A percentile compares a stretch with the other conserved stretches of the same genome.
phyloP scores from a whole-genome alignment of 805 yeast species.

The Wickerhamiella kazuoi region DNA sequence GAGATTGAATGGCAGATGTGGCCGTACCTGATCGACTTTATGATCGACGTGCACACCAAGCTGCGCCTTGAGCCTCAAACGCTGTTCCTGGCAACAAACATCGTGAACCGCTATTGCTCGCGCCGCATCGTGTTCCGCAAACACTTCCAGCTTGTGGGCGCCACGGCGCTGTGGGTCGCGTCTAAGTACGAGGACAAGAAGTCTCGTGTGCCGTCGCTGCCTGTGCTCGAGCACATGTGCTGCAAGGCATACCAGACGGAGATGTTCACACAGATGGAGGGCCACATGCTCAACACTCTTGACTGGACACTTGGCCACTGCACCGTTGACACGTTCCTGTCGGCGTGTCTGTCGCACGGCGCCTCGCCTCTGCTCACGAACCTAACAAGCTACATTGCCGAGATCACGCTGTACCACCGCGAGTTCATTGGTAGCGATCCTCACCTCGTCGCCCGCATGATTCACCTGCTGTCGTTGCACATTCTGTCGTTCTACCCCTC shows the following conservation, averaged over 20 bases:
- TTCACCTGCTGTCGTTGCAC: constrained; percentile 18
- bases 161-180: constrained; percentile 81
- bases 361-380: constrained; percentile 15
- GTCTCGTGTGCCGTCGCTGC: constrained; percentile 52
- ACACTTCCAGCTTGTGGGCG: constrained; percentile 76
- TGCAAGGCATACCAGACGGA: constrained; percentile 42
- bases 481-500: constrained; percentile 9
- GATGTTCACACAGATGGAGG: constrained; percentile 54
- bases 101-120: constrained; percentile 79
- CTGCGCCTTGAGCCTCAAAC: constrained; percentile 50
- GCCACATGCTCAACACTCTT: constrained; percentile 48
- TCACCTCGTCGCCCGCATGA: constrained; percentile 18
- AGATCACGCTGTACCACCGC: constrained; percentile 22
- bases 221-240: constrained; percentile 52
- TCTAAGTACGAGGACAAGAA: constrained; percentile 62
- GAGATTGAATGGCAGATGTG: constrained; percentile 58
- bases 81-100: constrained; percentile 48
- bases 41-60: constrained; percentile 43
- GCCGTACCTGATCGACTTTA: constrained; percentile 53
- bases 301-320: constrained; percentile 56
- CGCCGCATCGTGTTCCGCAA: constrained; percentile 66
- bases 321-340: constrained; percentile 27
- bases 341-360: constrained; percentile 13
- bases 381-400: constrained; percentile 21
- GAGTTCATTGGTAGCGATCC: constrained; percentile 20